Percentiles rank a stretch among this genome's conserved stretches.
Conservation (phyloP, 345 rosid species). For the Pseudoturritis turrita region DNA sequence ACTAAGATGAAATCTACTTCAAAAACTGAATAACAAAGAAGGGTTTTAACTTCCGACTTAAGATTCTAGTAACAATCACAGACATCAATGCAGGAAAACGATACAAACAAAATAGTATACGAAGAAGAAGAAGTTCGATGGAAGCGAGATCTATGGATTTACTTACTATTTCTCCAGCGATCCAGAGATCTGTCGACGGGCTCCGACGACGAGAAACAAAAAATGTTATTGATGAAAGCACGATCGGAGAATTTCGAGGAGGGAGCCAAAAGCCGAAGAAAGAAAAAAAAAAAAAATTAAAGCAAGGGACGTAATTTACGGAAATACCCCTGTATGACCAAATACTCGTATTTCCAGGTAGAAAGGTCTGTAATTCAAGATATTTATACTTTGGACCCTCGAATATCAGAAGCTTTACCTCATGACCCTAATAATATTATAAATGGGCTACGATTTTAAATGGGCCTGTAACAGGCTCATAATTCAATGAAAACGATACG, state of each 20-base stretch:
- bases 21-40: neutral
- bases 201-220: slow-evolving; percentile 28
- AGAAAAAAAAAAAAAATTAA: neutral
- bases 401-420: neutral
- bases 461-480: slow-evolving; percentile 9
- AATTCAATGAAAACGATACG: neutral
- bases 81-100: slow-evolving; percentile 11
- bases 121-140: slow-evolving; percentile 4
- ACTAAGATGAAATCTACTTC: neutral
- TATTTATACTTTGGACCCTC: neutral
- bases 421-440: neutral
- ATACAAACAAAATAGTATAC: neutral
- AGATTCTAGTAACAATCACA: neutral
- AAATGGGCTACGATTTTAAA: neutral
- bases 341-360: neutral
- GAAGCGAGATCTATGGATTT: slow-evolving; percentile 18
- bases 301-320: neutral
- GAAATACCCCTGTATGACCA: slow-evolving; percentile 4
- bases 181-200: slow-evolving; percentile 23
- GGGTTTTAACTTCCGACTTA: neutral
- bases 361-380: neutral
- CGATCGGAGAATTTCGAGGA: slow-evolving; percentile 31
- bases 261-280: neutral
- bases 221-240: slow-evolving; percentile 26
- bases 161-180: slow-evolving; percentile 17